These are phyloP conservation scores for Scenedesmus sp. DNA, from an alignment of 163 green algal genomes.

Conservation along the genomic window DNA sequence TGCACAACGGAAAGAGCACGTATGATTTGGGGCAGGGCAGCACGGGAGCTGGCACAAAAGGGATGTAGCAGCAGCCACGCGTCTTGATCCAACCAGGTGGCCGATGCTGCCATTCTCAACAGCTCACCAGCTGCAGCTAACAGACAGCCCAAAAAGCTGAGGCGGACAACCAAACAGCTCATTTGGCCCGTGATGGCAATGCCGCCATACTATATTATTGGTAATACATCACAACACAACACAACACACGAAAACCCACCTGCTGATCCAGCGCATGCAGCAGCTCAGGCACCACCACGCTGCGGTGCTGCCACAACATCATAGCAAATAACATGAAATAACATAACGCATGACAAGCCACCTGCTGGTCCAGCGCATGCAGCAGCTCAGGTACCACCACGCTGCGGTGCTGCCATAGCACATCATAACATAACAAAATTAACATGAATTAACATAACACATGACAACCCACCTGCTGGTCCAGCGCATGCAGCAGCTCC, in stretches of 20 bases:
- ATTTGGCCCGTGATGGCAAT: too few species aligned
- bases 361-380: neutral
- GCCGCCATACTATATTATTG: too few species aligned
- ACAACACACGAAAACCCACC: neutral
- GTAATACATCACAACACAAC: too few species aligned
- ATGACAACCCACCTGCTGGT: neutral
- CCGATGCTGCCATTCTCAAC: too few species aligned
- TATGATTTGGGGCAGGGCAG: neutral
- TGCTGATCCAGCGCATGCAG: conserved; percentile 17
- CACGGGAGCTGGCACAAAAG: too few species aligned
- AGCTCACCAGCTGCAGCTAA: too few species aligned
- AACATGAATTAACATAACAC: neutral
- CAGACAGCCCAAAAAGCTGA: too few species aligned
- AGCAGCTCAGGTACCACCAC: conserved; percentile 19
- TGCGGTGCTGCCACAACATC: neutral
- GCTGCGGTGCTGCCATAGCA: neutral
- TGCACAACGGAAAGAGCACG: neutral
- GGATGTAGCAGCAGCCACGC: too few species aligned
- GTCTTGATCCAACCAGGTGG: too few species aligned
- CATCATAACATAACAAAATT: neutral
- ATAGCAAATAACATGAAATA: neutral
- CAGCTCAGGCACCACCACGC: neutral
- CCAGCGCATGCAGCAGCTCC: conserved; percentile 29
- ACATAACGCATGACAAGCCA: neutral
- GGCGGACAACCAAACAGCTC: too few species aligned